These are phyloP conservation scores for Conringia planisiliqua DNA, from an alignment of 345 rosid species.

Conservation along the genomic window DNA sequence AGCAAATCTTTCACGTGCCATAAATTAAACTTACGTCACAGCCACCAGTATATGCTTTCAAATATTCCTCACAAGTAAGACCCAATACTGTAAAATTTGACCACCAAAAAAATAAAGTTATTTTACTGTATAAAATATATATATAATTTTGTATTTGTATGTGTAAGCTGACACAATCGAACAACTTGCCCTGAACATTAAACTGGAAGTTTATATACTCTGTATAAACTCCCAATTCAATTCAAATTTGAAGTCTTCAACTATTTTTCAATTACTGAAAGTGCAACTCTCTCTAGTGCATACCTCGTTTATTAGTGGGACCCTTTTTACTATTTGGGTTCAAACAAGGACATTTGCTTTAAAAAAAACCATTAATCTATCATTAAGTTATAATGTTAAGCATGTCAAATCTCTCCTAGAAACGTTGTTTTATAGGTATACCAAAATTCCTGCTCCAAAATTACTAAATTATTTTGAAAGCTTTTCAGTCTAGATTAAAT, in stretches of 20 bases:
- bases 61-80: slow-evolving; percentile 6
- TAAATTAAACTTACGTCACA: neutral
- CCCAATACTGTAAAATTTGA: neutral
- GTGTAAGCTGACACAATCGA: neutral
- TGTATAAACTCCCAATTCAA: neutral
- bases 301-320: neutral
- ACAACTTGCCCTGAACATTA: slow-evolving; percentile 10
- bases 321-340: neutral
- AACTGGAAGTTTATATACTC: neutral
- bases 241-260: slow-evolving; percentile 24
- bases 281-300: neutral
- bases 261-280: neutral
- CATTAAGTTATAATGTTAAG: neutral
- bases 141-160: neutral
- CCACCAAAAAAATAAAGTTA: slow-evolving; percentile 3
- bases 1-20: slow-evolving; percentile 32
- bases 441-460: neutral
- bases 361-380: neutral
- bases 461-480: neutral
- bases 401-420: neutral
- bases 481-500: too few relatives aligned
- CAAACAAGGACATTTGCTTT: neutral
- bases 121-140: neutral
- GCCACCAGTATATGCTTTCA: slow-evolving; percentile 26
- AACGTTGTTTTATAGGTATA: neutral